Evolutionary conservation across 139 green algal genomes (phyloP).

Genomic region (Dunaliella primolecta): DNA sequence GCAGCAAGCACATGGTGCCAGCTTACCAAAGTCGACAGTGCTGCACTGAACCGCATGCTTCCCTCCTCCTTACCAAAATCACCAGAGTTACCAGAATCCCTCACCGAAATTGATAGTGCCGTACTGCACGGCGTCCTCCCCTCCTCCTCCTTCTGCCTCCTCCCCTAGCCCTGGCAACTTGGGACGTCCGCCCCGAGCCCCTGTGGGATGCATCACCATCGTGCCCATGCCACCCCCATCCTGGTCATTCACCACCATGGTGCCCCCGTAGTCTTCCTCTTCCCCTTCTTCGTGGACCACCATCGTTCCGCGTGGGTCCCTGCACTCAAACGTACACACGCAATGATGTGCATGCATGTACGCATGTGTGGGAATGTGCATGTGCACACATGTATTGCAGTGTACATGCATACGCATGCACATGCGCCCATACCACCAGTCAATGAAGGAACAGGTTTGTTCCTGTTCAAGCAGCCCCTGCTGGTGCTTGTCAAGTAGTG

Average conservation of each 20-base stretch:
- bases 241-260: conserved; percentile 16
- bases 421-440: too few relatives aligned
- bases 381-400: conserved; percentile 2
- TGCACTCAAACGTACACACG: too few relatives aligned
- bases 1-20: background rate
- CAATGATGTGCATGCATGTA: background rate
- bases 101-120: background rate
- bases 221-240: background rate
- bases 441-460: background rate
- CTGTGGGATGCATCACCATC: background rate
- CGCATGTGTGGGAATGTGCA: background rate
- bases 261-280: conserved; percentile 2
- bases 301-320: conserved; percentile 7
- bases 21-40: background rate
- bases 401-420: background rate
- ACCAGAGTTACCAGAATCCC: too few relatives aligned
- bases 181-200: background rate
- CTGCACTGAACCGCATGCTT: background rate
- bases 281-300: conserved; percentile 17
- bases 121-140: background rate
- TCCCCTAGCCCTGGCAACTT: background rate
- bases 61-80: too few relatives aligned
- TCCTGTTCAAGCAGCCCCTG: too few relatives aligned
- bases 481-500: too few relatives aligned
- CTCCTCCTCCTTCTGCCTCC: background rate